A percentile compares a stretch with the other conserved stretches of the same genome.
phyloP scores from a whole-genome alignment of 306 rosid species.

The Quillaja saponaria region DNA sequence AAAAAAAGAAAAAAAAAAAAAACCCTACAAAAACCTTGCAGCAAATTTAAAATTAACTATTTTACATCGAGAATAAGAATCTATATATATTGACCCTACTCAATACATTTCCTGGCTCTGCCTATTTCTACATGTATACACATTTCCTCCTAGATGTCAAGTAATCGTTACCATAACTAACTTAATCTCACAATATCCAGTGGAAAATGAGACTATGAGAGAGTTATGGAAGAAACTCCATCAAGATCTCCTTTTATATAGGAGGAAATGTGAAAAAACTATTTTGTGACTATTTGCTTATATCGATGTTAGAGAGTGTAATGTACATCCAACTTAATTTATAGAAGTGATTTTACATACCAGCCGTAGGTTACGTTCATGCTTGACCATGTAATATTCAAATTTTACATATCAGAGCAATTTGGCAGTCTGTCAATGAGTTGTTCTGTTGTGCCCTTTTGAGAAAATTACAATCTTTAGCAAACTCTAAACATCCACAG shows the following conservation, averaged over 20 bases:
- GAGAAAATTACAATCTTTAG: constrained; percentile 24
- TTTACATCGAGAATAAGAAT: no score
- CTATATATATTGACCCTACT: no score
- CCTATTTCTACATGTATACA: neutral
- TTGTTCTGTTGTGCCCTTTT: constrained; percentile 9
- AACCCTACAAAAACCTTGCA: no score
- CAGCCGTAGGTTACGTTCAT: constrained; percentile 21
- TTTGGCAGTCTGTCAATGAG: constrained; percentile 5
- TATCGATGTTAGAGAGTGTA: constrained; percentile 32
- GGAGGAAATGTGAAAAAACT: constrained; percentile 25
- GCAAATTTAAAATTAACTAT: no score
- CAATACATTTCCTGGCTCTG: no score
- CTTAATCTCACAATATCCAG: no score
- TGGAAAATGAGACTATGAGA: neutral
- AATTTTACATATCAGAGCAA: constrained; percentile 26
- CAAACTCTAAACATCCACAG: constrained; percentile 56
- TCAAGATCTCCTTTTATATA: no score
- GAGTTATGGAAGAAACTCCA: constrained; percentile 5
- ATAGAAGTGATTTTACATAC: constrained; percentile 32
- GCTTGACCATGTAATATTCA: constrained; percentile 21
- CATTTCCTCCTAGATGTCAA: no score
- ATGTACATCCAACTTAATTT: constrained; percentile 31
- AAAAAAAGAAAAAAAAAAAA: no score
- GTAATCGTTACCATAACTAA: no score
- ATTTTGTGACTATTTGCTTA: constrained; percentile 13